Conservation (phyloP, 805 yeast species). For the Kluyveromyces wickerhamii region DNA sequence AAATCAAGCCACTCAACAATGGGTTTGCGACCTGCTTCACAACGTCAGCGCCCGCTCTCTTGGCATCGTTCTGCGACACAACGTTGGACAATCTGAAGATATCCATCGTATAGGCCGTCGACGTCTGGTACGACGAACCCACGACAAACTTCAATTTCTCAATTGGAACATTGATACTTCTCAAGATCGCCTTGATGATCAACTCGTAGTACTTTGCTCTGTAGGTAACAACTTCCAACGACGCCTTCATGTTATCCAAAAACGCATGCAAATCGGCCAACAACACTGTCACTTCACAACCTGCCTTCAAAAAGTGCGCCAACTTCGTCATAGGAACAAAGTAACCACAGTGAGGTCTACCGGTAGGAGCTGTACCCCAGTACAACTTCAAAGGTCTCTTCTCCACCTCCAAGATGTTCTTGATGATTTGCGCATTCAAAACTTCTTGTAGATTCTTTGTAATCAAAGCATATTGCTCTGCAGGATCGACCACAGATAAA, state of each 20-base stretch:
- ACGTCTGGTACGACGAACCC: conserved; percentile 86
- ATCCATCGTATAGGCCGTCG: conserved; percentile 77
- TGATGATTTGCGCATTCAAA: conserved; percentile 79
- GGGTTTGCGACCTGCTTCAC: conserved; percentile 97
- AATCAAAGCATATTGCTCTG: conserved; percentile 63
- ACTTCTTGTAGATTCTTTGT: conserved; percentile 88
- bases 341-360: conserved; percentile 97
- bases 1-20: conserved; percentile 82
- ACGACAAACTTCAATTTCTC: conserved; percentile 76
- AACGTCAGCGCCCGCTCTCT: conserved; percentile 99
- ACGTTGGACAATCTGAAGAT: conserved; percentile 75
- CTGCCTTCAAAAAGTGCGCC: conserved; percentile 92
- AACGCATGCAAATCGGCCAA: conserved; percentile 95
- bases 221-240: conserved; percentile 80
- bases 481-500: conserved; percentile 36
- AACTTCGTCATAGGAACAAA: conserved; percentile 96
- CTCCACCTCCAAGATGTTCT: conserved; percentile 70
- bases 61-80: conserved; percentile 92
- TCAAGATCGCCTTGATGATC: conserved; percentile 76
- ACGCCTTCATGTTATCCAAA: conserved; percentile 97
- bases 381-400: conserved; percentile 78
- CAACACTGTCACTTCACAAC: conserved; percentile 86
- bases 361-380: conserved; percentile 99
- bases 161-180: conserved; percentile 83
- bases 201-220: conserved; percentile 87